Percentiles rank a stretch among this genome's conserved stretches.
phyloP scores from a whole-genome alignment of 768 basidiomycete species.

The Filobasidium floriforme region DNA sequence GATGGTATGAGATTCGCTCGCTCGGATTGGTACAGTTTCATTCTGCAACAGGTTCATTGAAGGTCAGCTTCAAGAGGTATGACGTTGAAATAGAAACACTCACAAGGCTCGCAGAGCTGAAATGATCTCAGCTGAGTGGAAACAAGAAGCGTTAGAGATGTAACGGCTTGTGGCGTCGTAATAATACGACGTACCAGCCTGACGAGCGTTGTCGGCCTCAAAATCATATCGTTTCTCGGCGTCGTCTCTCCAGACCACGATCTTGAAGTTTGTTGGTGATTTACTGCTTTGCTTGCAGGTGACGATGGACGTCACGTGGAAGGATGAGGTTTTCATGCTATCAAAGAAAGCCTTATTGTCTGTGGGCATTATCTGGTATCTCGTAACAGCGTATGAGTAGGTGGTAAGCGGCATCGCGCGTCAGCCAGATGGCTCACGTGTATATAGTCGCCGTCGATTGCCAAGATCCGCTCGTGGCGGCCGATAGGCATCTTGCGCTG shows the following conservation, averaged over 20 bases:
- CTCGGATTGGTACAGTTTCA: conserved; percentile 10
- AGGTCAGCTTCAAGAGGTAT: neutral
- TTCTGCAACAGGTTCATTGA: neutral
- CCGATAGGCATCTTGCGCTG: conserved; percentile 91
- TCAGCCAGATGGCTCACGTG: conserved; percentile 53
- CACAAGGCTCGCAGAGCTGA: conserved; percentile 5
- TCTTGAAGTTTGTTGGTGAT: conserved; percentile 65
- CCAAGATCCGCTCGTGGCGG: conserved; percentile 79
- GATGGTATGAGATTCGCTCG: conserved; percentile 3
- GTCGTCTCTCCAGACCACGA: conserved; percentile 63
- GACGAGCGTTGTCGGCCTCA: conserved; percentile 78
- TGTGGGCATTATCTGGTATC: conserved; percentile 75
- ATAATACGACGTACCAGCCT: conserved; percentile 56
- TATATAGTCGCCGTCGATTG: conserved; percentile 90
- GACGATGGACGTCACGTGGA: conserved; percentile 79
- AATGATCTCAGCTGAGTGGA: conserved; percentile 2
- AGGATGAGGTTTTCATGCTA: conserved; percentile 81
- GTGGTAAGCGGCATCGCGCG: neutral
- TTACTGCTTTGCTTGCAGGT: conserved; percentile 77
- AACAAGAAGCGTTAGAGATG: neutral
- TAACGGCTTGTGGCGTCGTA: neutral
- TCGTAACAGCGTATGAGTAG: conserved; percentile 24
- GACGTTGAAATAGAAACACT: neutral
- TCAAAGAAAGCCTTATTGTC: conserved; percentile 75
- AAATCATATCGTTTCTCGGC: conserved; percentile 91